Evolutionary conservation across 768 basidiomycete species (phyloP).

Genomic region (Hericium coralloides): DNA sequence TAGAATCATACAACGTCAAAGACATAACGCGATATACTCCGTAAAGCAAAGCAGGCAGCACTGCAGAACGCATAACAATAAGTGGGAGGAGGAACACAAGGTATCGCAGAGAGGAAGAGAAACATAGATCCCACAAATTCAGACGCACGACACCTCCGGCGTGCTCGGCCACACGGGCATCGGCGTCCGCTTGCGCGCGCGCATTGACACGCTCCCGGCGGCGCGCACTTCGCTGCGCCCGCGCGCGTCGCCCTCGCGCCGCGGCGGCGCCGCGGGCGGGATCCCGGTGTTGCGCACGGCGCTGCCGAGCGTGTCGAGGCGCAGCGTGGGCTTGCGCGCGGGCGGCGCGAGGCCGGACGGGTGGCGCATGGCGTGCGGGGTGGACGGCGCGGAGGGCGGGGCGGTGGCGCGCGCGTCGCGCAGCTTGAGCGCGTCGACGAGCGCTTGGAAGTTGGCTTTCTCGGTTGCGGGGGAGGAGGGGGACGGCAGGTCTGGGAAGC

Average conservation of each 20-base stretch:
- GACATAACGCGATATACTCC: too few relatives aligned
- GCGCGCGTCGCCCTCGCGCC: neutral
- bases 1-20: too few relatives aligned
- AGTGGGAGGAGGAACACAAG: too few relatives aligned
- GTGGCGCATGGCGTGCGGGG: neutral
- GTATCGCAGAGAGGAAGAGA: neutral
- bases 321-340: neutral
- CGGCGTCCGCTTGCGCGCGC: neutral
- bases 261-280: neutral
- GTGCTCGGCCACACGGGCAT: neutral
- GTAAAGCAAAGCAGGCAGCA: too few relatives aligned
- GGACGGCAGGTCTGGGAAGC: constrained; percentile 5
- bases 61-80: too few relatives aligned
- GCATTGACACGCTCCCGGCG: neutral
- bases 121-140: neutral
- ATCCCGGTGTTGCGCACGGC: constrained; percentile 1
- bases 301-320: neutral
- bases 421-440: constrained; percentile 5
- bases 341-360: neutral
- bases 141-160: neutral
- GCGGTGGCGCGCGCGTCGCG: neutral
- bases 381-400: neutral
- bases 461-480: constrained; percentile 6
- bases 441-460: constrained; percentile 7
- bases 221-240: neutral